Conservation (phyloP, 1,139 yeast genomes). For the Yamadazyma epiphylla region DNA sequence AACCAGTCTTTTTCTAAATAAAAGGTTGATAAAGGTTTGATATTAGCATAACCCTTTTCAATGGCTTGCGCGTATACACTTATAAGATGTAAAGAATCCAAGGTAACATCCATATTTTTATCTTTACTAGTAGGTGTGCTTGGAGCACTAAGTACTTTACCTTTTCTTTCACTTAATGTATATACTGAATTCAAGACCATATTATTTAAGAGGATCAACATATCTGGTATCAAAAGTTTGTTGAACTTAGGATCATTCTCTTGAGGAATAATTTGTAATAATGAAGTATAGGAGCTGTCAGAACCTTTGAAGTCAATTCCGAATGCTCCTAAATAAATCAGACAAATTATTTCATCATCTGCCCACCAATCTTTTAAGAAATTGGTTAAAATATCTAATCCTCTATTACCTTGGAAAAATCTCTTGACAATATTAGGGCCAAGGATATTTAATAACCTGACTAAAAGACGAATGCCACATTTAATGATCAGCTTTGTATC, state of each 20-base stretch:
- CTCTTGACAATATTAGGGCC: conserved; percentile 45
- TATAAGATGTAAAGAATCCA: conserved; percentile 34
- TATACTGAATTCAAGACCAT: conserved; percentile 35
- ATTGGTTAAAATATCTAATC: conserved; percentile 50
- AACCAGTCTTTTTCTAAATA: conserved; percentile 31
- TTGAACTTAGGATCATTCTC: conserved; percentile 6
- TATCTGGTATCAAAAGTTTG: conserved; percentile 36
- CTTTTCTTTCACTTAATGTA: conserved; percentile 27
- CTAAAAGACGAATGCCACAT: conserved; percentile 46
- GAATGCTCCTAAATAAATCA: conserved; percentile 39
- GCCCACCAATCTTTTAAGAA: conserved; percentile 46
- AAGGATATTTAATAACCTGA: conserved; percentile 43
- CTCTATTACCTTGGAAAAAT: conserved; percentile 51
- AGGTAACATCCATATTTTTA: conserved; percentile 21
- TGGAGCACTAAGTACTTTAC: conserved; percentile 37
- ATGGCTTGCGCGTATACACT: conserved; percentile 30
- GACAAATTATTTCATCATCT: conserved; percentile 30
- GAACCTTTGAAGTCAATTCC: conserved; percentile 23
- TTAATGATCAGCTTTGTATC: conserved; percentile 36
- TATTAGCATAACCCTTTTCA: conserved; percentile 24
- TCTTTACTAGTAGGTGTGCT: conserved; percentile 23
- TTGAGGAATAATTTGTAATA: conserved; percentile 6
- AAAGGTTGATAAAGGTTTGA: conserved; percentile 18
- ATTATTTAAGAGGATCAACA: conserved; percentile 36
- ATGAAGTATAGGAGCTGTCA: conserved; percentile 7